Percentiles rank a stretch among this genome's conserved stretches.
phyloP scores from a whole-genome alignment of 805 yeast species.

The Brettanomyces bruxellensis region DNA sequence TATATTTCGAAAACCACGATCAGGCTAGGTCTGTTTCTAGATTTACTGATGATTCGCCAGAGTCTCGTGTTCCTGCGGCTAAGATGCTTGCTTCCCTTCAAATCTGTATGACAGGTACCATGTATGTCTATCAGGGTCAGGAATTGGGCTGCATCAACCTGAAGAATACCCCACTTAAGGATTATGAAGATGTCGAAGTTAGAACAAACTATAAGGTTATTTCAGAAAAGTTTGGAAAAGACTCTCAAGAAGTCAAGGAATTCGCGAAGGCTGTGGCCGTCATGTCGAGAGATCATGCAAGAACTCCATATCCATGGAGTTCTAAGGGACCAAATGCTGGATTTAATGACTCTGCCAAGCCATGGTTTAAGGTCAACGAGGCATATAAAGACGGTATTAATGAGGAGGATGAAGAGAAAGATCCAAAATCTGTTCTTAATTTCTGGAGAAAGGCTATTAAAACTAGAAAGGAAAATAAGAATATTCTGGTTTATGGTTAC shows the following conservation, averaged over 20 bases:
- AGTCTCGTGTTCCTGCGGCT: slow-evolving; percentile 30
- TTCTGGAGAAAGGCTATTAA: slow-evolving; percentile 37
- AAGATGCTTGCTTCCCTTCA: slow-evolving; percentile 42
- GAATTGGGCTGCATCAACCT: slow-evolving; percentile 32
- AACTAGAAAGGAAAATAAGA: slow-evolving; percentile 35
- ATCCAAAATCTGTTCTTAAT: slow-evolving; percentile 35
- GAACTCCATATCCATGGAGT: slow-evolving; percentile 3
- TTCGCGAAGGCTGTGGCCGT: neutral
- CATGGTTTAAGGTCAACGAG: slow-evolving; percentile 47
- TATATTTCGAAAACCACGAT: slow-evolving; percentile 50
- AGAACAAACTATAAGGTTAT: neutral
- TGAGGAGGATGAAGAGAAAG: slow-evolving; percentile 35
- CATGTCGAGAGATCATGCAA: slow-evolving; percentile 3
- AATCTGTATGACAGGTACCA: slow-evolving; percentile 41
- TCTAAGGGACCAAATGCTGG: neutral
- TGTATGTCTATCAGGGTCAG: slow-evolving; percentile 53
- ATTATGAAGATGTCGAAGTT: neutral
- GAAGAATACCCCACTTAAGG: neutral
- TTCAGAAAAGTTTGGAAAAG: neutral
- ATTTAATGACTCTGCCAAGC: slow-evolving; percentile 23
- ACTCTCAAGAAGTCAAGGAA: neutral
- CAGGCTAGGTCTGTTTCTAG: slow-evolving; percentile 46
- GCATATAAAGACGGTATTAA: slow-evolving; percentile 37
- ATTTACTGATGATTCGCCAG: slow-evolving; percentile 36
- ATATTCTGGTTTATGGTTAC: slow-evolving; percentile 36